Percentiles rank a stretch among this genome's conserved stretches.
phyloP scores from a whole-genome alignment of 2,329 filamentous ascomycete genomes.

The Colletotrichum eremochloae region DNA sequence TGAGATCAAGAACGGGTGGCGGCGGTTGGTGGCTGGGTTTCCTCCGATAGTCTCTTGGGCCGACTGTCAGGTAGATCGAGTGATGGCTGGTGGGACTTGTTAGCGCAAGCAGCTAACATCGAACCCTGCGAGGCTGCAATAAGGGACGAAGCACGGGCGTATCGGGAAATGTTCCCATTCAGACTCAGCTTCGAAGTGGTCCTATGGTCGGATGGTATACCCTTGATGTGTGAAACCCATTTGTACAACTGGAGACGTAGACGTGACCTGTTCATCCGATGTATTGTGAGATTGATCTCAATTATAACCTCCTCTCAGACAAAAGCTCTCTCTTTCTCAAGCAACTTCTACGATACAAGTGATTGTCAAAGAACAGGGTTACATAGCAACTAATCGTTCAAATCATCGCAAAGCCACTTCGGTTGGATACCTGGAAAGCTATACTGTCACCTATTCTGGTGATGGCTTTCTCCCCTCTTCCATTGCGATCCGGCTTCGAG shows the following conservation, averaged over 20 bases:
- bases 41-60: too few relatives aligned
- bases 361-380: background rate
- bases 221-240: background rate
- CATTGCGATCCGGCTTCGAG: accelerated
- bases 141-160: background rate
- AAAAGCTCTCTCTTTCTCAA: background rate
- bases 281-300: background rate
- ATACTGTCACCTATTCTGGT: background rate
- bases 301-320: background rate
- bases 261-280: background rate
- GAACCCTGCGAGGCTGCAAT: background rate
- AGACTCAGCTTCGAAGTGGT: background rate
- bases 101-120: background rate
- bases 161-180: background rate
- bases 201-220: background rate
- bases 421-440: background rate
- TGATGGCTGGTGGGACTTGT: background rate
- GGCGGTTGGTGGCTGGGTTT: background rate
- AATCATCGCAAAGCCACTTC: background rate
- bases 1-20: background rate
- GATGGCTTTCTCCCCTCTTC: background rate
- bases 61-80: background rate
- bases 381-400: background rate
- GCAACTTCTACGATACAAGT: background rate
- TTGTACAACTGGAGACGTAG: background rate